phyloP scores from a whole-genome alignment of 305 asterid genomes.

The Andrographis paniculata region DNA sequence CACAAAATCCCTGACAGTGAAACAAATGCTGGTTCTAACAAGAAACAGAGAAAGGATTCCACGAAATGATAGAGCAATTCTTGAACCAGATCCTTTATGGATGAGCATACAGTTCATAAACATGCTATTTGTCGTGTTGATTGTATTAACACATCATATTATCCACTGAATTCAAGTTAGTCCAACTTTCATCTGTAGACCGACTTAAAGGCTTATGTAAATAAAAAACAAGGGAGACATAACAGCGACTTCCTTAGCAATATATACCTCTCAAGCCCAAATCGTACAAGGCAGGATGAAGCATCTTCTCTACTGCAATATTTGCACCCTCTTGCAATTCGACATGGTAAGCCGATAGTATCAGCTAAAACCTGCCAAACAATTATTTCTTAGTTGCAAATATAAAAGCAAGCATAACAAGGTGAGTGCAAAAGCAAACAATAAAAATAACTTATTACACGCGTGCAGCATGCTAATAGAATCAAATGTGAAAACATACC shows the following conservation, averaged over 20 bases:
- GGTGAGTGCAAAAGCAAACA: not conserved
- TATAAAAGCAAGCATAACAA: not conserved
- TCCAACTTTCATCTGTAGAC: slow-evolving; percentile 8
- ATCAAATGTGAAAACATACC: slow-evolving; percentile 6
- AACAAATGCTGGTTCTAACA: too few relatives aligned
- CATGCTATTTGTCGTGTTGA: slow-evolving; percentile 10
- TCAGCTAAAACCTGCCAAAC: slow-evolving; percentile 85
- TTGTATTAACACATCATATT: slow-evolving; percentile 3
- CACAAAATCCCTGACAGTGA: too few relatives aligned
- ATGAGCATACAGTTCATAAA: slow-evolving; percentile 2
- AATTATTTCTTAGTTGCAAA: slow-evolving; percentile 21
- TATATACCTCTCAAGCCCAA: slow-evolving; percentile 76
- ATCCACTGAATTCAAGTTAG: slow-evolving; percentile 13
- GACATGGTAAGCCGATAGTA: slow-evolving; percentile 84
- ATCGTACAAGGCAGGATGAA: slow-evolving; percentile 92
- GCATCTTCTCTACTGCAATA: slow-evolving; percentile 82
- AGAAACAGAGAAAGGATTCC: too few relatives aligned
- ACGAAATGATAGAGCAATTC: not conserved
- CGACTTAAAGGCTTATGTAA: not conserved
- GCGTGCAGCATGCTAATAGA: slow-evolving; percentile 8
- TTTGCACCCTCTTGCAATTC: slow-evolving; percentile 94
- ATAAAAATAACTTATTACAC: slow-evolving; percentile 5
- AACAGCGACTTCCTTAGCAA: slow-evolving; percentile 15
- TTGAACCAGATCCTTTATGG: not conserved
- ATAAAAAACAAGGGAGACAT: slow-evolving; percentile 10